A percentile compares a stretch with the other conserved stretches of the same genome.
These are phyloP conservation scores for Lactifluus pinguis DNA, from an alignment of 768 basidiomycete genomes.

Conservation along the genomic window DNA sequence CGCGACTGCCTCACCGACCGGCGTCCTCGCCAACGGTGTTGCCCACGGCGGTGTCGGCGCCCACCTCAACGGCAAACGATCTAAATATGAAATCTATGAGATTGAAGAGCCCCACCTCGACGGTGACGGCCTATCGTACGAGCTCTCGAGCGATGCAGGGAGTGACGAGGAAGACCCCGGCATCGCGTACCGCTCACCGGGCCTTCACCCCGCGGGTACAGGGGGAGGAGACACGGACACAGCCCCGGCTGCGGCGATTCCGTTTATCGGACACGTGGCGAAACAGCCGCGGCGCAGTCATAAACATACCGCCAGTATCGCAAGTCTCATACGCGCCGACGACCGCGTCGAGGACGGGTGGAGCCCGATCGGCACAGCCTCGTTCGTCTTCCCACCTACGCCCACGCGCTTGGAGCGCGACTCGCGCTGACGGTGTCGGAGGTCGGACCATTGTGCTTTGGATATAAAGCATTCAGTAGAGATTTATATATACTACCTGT, in stretches of 20 bases:
- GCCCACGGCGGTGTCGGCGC: slow-evolving; percentile 19
- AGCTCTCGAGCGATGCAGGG: slow-evolving; percentile 38
- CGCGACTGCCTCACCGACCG: slow-evolving; percentile 44
- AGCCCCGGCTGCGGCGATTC: slow-evolving; percentile 24
- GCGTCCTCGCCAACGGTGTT: slow-evolving; percentile 25
- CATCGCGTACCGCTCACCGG: slow-evolving; percentile 63
- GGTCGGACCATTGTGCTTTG: no score
- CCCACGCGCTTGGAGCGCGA: slow-evolving; percentile 19
- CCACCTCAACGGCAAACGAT: slow-evolving; percentile 26
- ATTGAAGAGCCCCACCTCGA: slow-evolving; percentile 47
- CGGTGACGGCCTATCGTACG: slow-evolving; percentile 44
- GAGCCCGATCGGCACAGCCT: slow-evolving; percentile 54
- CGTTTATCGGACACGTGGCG: slow-evolving; percentile 24
- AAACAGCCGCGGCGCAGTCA: slow-evolving; percentile 39
- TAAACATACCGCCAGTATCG: slow-evolving; percentile 77
- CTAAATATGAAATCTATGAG: slow-evolving; percentile 74
- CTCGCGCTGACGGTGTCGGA: not conserved
- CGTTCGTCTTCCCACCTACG: slow-evolving; percentile 44
- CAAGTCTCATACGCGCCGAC: slow-evolving; percentile 68
- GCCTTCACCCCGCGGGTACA: slow-evolving; percentile 8
- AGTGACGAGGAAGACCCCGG: slow-evolving; percentile 62
- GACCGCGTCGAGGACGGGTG: slow-evolving; percentile 77
- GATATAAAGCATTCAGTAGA: no score
- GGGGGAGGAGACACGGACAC: slow-evolving; percentile 11
- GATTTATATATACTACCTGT: no score